A percentile compares a stretch with the other conserved stretches of the same genome.
Evolutionary conservation across 2,329 filamentous ascomycete genomes (phyloP).

Genomic region (Talaromyces albobiverticillius): DNA sequence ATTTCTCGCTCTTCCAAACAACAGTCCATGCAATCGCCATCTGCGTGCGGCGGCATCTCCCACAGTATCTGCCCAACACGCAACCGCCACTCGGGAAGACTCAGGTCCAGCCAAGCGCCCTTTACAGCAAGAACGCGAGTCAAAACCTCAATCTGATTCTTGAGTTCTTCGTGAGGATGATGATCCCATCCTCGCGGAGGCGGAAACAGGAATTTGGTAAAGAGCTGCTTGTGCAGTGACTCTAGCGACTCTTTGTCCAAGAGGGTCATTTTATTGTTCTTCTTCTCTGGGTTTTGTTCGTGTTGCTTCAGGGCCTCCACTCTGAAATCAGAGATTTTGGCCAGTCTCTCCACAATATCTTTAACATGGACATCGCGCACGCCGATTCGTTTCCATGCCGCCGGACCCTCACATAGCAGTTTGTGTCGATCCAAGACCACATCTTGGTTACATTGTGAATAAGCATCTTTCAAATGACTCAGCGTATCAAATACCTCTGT

Average conservation of each 20-base stretch:
- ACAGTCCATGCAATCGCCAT: conserved; percentile 32
- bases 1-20: conserved; percentile 5
- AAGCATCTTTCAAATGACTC: conserved; percentile 32
- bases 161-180: conserved; percentile 33
- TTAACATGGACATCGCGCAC: conserved; percentile 37
- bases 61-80: conserved; percentile 46
- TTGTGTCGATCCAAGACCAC: conserved; percentile 34
- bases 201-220: conserved; percentile 38
- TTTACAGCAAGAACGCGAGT: conserved; percentile 40
- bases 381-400: conserved; percentile 41
- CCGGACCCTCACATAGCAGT: conserved; percentile 36
- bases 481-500: conserved; percentile 33
- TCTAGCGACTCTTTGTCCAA: conserved; percentile 32
- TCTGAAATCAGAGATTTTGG: conserved; percentile 32
- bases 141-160: conserved; percentile 46
- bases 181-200: conserved; percentile 22
- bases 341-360: conserved; percentile 32
- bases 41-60: conserved; percentile 34
- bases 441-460: conserved; percentile 32
- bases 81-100: conserved; percentile 45
- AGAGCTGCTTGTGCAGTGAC: conserved; percentile 34
- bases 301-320: conserved; percentile 26
- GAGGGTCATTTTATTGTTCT: conserved; percentile 30
- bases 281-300: conserved; percentile 14
- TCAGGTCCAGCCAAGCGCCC: conserved; percentile 49